Base-by-base conservation (phyloP, 2,329 filamentous ascomycete genomes). In the Fusarium paranaense region DNA sequence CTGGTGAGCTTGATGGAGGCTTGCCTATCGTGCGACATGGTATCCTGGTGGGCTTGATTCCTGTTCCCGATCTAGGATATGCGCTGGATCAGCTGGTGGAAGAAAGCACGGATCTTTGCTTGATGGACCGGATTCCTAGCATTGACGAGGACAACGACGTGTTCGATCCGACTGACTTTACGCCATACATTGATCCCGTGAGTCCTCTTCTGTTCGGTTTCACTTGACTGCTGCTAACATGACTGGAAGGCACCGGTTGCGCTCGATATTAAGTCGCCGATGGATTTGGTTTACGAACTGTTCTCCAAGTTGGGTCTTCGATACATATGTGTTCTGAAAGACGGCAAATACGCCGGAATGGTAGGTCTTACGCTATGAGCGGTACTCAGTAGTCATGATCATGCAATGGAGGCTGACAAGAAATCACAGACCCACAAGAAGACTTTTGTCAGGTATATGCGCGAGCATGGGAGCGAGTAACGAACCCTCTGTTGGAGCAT, bases 231-330 rank as follows among this genome's bases (percentile, higher is more conserved):
- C 45, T 42, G 56, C 72, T 80, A 42, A 81, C 63, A 32, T 22
- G 20, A 33, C 14, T 45, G n/a, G 5, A 52, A 92, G 90, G 93
- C 96, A 3, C 97, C 97, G 0, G 90, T 99, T 16, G 90, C 95
- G 14, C 86, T 99, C 27, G 97, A 99, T 79, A 93, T 97, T 33
- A 90, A 92, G 75, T 97, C 93, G 0, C 94, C 97, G 0, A 95
- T 98, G 90, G 95, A 98, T 80, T 85, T 99, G 42, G 97, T 98
- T 5, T 98, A 98, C 78, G 97, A 99, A 81, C 96, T 95, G 79
- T 99, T 98, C 81, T 94, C 94, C 60, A 99, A 99, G 83, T 87
- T 99, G 10, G 97, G 97, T 2, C 83, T 99, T 74, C 88, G 97
- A 71, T 98, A 98, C 82, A 93, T 99, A 59, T 98, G 97, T 81